Percentiles rank a stretch among this genome's conserved stretches.
Evolutionary conservation across 2,329 filamentous ascomycete species (phyloP).

Genomic region (Talaromyces sp.): DNA sequence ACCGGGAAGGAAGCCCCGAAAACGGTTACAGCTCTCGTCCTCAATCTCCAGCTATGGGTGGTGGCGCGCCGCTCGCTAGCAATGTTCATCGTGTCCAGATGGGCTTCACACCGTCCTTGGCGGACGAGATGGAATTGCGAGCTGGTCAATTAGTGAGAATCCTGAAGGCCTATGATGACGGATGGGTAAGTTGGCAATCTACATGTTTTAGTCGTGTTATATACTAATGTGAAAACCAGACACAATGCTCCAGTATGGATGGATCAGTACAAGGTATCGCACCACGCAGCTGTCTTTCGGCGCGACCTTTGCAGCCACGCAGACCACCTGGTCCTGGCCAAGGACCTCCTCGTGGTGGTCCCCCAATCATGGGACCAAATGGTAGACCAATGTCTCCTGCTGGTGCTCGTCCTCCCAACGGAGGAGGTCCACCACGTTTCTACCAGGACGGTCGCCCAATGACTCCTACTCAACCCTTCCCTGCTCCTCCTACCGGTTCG

Average conservation of each 20-base stretch:
- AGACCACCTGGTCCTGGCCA: slow-evolving; percentile 34
- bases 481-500: slow-evolving; percentile 23
- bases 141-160: slow-evolving; percentile 82
- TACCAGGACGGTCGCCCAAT: slow-evolving; percentile 25
- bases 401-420: slow-evolving; percentile 17
- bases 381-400: slow-evolving; percentile 41
- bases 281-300: slow-evolving; percentile 88
- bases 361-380: slow-evolving; percentile 11
- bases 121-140: slow-evolving; percentile 79
- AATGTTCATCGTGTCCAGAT: slow-evolving; percentile 90
- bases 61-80: slow-evolving; percentile 54
- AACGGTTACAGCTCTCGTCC: slow-evolving; percentile 25
- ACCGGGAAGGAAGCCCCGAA: slow-evolving; percentile 20
- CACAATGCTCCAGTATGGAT: slow-evolving; percentile 86
- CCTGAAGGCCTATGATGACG: slow-evolving; percentile 95
- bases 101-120: slow-evolving; percentile 88
- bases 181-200: slow-evolving; percentile 67
- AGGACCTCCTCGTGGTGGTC: slow-evolving; percentile 9
- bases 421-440: slow-evolving; percentile 15
- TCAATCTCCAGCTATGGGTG: slow-evolving; percentile 52
- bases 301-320: slow-evolving; percentile 84
- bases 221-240: slow-evolving; percentile 48
- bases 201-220: slow-evolving; percentile 21
- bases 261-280: slow-evolving; percentile 89
- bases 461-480: slow-evolving; percentile 25